Percentiles rank a stretch among this genome's conserved stretches.
Evolutionary conservation across 2,329 filamentous ascomycete species (phyloP).

Genomic region (Aspergillus melleus): DNA sequence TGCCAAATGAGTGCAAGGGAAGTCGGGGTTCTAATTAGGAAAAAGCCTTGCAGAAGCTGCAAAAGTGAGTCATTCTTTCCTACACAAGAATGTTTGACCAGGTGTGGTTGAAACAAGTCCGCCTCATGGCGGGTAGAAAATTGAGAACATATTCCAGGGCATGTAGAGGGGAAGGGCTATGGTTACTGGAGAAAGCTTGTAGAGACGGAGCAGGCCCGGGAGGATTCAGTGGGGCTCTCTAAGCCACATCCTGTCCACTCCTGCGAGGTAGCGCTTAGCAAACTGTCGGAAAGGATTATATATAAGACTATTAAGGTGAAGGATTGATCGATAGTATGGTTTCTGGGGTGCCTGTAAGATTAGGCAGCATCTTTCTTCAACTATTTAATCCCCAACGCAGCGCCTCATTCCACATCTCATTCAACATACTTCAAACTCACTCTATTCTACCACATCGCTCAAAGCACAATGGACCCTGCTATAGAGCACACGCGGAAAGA

Average conservation of each 20-base stretch:
- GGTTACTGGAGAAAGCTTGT: too few species aligned
- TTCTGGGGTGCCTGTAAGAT: neutral
- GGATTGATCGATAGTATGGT: too few species aligned
- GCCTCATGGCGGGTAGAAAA: too few species aligned
- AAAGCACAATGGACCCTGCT: neutral
- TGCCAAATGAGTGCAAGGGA: too few species aligned
- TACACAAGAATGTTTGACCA: too few species aligned
- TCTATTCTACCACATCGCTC: neutral
- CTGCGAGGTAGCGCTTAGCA: too few species aligned
- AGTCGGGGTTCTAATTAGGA: neutral
- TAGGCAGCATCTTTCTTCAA: neutral
- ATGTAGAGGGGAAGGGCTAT: too few species aligned
- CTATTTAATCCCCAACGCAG: neutral
- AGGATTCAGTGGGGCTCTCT: neutral
- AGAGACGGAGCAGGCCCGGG: too few species aligned
- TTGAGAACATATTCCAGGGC: too few species aligned
- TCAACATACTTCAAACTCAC: neutral
- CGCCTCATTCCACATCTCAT: neutral
- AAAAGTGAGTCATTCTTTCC: neutral
- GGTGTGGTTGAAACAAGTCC: too few species aligned
- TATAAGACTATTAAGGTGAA: too few species aligned
- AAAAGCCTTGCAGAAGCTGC: neutral
- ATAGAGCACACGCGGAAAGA: constrained; percentile 5
- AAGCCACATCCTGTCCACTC: neutral
- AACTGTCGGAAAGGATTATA: too few species aligned